Conservation (phyloP, 1,284 basidiomycete species). For the Ganoderma meredithae region DNA sequence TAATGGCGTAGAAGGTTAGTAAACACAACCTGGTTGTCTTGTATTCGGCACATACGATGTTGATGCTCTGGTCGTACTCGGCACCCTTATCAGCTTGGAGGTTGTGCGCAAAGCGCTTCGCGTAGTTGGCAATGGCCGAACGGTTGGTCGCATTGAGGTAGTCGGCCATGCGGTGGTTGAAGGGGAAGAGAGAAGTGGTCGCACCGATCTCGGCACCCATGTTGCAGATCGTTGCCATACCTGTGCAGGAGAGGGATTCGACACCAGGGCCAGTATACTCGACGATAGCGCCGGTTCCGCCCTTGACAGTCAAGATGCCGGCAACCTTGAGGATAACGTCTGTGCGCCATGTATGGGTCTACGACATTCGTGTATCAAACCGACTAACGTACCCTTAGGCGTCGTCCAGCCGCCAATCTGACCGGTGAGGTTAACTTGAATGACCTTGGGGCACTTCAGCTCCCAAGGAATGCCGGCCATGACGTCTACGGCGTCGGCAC, state of each 20-base stretch:
- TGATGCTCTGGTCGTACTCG: conserved; percentile 95
- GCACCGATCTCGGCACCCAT: conserved; percentile 99
- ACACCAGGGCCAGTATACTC: conserved; percentile 96
- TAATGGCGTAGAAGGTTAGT: conserved; percentile 38
- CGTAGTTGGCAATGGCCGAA: conserved; percentile 88
- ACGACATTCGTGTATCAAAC: background rate
- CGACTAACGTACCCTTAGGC: conserved; percentile 80
- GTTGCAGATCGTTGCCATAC: conserved; percentile 99
- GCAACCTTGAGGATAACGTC: conserved; percentile 98
- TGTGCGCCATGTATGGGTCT: conserved; percentile 37
- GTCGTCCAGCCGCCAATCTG: conserved; percentile 98
- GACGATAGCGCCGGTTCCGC: conserved; percentile 96
- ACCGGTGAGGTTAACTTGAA: conserved; percentile 97
- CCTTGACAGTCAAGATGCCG: conserved; percentile 97
- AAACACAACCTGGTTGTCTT: background rate
- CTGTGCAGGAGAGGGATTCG: conserved; percentile 95
- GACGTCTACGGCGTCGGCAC: conserved; percentile 99
- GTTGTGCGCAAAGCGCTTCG: conserved; percentile 91
- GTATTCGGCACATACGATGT: conserved; percentile 69
- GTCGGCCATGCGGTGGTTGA: conserved; percentile 93
- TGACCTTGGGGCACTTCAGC: conserved; percentile 98
- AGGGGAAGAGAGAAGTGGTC: conserved; percentile 98
- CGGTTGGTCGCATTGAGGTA: conserved; percentile 97
- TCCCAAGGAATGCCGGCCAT: conserved; percentile 99
- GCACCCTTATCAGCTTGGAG: conserved; percentile 88